Base-by-base conservation (phyloP, 345 rosid genomes). In the Cochlearia excelsa region DNA sequence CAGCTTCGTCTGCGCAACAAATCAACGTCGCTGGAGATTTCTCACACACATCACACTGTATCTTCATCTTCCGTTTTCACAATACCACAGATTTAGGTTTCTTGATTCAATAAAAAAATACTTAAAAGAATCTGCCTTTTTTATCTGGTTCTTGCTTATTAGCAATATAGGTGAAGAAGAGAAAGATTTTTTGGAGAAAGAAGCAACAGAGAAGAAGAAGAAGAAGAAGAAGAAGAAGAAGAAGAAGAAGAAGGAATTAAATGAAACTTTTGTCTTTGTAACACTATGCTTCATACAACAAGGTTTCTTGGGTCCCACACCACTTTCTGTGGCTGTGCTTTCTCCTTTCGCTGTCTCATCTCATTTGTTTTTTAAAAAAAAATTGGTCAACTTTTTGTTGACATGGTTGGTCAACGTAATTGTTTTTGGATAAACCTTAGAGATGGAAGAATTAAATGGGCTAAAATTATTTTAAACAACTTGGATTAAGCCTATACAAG, bases 41-140 rank as follows among this genome's bases (percentile, higher is more conserved):
- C 81, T 92, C 98, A 74, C 98, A 92, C n/a, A 86, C 96, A 75
- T 92, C 98, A 76, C 98, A 92, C 79, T 92, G 98, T 51, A 92
- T 84, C 80, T 88, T 92, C 98, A 92, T 92, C 65, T 59, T 49
- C 31, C 1, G 26, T 31, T 11, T n/a, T 59, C 64, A 34, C 46
- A 53, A 46, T 16, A 16, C 23, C 23, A 16, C 23, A 16, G 23
- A 8, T 34, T 7, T 1, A 6, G 29, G 23, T 16, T 58, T 46
- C 26, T 3, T 4, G 3, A 9, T 45, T 34, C 61, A 46, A 58
- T 51, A 45, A 57, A 16, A 16, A 16, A 16, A 16, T 16, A 16
- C 23, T 16, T 16, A 16, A 16, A 16, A 16, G 23, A 16, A 16
- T 16, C 23, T 16, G 23, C 23, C 23, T 16, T 16, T 16, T 16